A percentile compares a stretch with the other conserved stretches of the same genome.
These are phyloP conservation scores for Fomitopsis pinicola DNA, from an alignment of 1,284 basidiomycete genomes.

Conservation along the genomic window DNA sequence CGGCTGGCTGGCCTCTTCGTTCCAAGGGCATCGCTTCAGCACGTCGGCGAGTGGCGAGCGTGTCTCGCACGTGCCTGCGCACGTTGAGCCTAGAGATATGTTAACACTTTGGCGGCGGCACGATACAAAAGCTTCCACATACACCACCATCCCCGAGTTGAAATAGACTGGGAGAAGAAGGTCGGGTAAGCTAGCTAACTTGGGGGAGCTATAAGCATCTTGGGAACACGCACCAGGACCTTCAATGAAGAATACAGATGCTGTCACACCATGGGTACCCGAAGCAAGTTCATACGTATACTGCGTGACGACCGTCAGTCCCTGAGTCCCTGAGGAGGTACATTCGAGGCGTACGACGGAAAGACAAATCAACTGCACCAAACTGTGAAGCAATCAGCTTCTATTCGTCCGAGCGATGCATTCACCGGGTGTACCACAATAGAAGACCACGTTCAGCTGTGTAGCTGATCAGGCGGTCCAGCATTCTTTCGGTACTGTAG, in stretches of 20 bases:
- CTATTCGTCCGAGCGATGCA: background rate
- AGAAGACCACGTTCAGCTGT: background rate
- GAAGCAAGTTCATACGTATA: background rate
- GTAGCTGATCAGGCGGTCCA: background rate
- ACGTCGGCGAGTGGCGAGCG: conserved; percentile 21
- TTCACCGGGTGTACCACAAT: background rate
- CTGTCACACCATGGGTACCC: background rate
- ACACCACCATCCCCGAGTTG: background rate
- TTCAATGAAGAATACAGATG: background rate
- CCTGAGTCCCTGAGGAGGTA: background rate
- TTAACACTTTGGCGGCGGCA: too few relatives aligned
- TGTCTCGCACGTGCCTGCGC: background rate
- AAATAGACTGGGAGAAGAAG: background rate
- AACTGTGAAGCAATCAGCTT: background rate
- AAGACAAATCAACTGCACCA: background rate
- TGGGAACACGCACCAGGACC: background rate
- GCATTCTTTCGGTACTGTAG: background rate
- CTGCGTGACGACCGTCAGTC: background rate
- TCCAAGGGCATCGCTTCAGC: background rate
- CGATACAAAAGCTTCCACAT: background rate
- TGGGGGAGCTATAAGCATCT: background rate
- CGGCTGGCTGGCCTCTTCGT: background rate
- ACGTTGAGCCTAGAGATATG: background rate
- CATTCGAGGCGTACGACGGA: background rate
- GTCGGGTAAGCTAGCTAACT: background rate